Evolutionary conservation across 2,329 filamentous ascomycete genomes (phyloP).

Genomic region (Hypoxylon sp.): DNA sequence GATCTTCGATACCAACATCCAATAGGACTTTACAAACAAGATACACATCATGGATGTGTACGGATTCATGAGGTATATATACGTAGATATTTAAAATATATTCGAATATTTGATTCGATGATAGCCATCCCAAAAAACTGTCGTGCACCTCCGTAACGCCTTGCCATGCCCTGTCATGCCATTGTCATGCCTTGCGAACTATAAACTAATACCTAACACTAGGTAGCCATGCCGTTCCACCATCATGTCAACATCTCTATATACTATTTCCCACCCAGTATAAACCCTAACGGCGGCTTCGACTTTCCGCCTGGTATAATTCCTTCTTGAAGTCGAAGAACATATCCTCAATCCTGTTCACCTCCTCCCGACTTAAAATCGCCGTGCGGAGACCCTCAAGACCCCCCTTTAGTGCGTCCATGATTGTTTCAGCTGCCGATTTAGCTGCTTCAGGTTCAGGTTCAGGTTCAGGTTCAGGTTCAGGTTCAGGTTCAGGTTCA

Average conservation of each 20-base stretch:
- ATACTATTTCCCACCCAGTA: constrained; percentile 5
- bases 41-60: neutral
- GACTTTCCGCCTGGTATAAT: constrained; percentile 76
- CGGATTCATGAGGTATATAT: neutral
- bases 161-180: constrained; percentile 24
- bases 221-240: constrained; percentile 18
- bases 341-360: constrained; percentile 79
- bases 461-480: constrained; percentile 6
- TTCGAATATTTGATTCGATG: neutral
- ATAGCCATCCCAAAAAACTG: neutral
- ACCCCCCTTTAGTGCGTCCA: constrained; percentile 65
- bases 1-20: neutral
- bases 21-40: neutral
- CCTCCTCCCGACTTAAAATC: constrained; percentile 71
- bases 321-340: constrained; percentile 82
- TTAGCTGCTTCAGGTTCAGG: constrained; percentile 42
- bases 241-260: constrained; percentile 19
- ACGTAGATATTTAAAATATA: neutral
- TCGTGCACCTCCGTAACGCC: constrained; percentile 33
- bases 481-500: constrained; percentile 19
- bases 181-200: constrained; percentile 6
- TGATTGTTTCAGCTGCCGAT: constrained; percentile 61
- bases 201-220: constrained; percentile 12
- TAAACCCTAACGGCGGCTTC: constrained; percentile 54
- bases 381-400: constrained; percentile 70